These are phyloP conservation scores for Alternaria sp. DNA, from an alignment of 2,329 filamentous ascomycete species.

Conservation along the genomic window DNA sequence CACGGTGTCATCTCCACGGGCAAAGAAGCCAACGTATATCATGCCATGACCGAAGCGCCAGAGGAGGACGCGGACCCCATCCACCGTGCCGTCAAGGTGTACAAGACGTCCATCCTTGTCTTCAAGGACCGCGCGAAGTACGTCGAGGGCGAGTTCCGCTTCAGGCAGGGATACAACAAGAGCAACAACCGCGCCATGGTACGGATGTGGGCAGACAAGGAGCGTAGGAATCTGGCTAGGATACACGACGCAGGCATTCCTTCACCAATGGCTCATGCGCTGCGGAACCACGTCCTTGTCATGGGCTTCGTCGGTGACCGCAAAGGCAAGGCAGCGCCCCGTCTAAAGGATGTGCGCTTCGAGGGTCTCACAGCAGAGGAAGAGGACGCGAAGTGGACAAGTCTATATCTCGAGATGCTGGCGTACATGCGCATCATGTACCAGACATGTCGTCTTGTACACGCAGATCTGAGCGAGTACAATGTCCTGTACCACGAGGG, in stretches of 20 bases:
- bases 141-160: conserved; percentile 91
- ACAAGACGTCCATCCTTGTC: conserved; percentile 96
- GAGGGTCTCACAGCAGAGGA: conserved; percentile 63
- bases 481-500: conserved; percentile 89
- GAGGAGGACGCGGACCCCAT: conserved; percentile 55
- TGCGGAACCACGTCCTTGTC: conserved; percentile 92
- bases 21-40: conserved; percentile 98
- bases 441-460: conserved; percentile 87
- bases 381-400: conserved; percentile 72
- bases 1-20: conserved; percentile 96
- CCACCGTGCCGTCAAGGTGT: conserved; percentile 94
- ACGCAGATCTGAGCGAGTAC: conserved; percentile 97
- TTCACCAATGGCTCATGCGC: conserved; percentile 84
- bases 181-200: conserved; percentile 96
- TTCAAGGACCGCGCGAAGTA: conserved; percentile 99
- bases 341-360: conserved; percentile 85
- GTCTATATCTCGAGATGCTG: conserved; percentile 81
- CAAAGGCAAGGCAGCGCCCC: conserved; percentile 85
- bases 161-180: conserved; percentile 90
- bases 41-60: conserved; percentile 71
- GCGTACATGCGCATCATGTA: conserved; percentile 93
- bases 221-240: conserved; percentile 90
- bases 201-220: conserved; percentile 98
- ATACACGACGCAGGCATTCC: conserved; percentile 85
- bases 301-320: conserved; percentile 92